Evolutionary conservation across 306 rosid genomes (phyloP).

Genomic region (Prunus persica): DNA sequence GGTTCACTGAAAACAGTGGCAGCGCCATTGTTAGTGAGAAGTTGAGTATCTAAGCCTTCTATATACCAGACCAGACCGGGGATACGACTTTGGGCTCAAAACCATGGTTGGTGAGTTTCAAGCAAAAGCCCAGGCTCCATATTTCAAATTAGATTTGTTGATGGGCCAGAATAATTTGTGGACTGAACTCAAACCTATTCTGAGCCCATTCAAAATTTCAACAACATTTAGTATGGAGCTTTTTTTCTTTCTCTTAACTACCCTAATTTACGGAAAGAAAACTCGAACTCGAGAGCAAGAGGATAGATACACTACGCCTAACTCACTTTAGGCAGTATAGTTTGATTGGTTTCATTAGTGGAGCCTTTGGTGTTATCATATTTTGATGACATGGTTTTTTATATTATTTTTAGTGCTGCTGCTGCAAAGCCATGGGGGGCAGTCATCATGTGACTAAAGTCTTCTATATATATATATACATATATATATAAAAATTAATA

Average conservation of each 20-base stretch:
- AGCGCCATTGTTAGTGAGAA: conserved; percentile 51
- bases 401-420: not conserved
- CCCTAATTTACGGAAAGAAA: no score
- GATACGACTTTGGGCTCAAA: not conserved
- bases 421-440: not conserved
- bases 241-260: no score
- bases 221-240: no score
- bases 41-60: not conserved
- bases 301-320: no score
- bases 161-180: no score
- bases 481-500: not conserved
- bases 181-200: no score
- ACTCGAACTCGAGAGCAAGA: no score
- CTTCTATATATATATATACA: not conserved
- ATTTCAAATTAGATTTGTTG: no score
- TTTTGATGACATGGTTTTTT: not conserved
- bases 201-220: no score
- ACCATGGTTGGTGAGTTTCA: not conserved
- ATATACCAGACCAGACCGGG: not conserved
- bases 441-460: conserved; percentile 4
- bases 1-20: conserved; percentile 35
- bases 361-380: not conserved
- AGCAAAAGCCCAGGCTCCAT: not conserved
- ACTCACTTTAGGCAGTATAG: not conserved
- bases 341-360: not conserved